Conservation (phyloP, 1,284 basidiomycete genomes). For the Phellinidium pouzarii region DNA sequence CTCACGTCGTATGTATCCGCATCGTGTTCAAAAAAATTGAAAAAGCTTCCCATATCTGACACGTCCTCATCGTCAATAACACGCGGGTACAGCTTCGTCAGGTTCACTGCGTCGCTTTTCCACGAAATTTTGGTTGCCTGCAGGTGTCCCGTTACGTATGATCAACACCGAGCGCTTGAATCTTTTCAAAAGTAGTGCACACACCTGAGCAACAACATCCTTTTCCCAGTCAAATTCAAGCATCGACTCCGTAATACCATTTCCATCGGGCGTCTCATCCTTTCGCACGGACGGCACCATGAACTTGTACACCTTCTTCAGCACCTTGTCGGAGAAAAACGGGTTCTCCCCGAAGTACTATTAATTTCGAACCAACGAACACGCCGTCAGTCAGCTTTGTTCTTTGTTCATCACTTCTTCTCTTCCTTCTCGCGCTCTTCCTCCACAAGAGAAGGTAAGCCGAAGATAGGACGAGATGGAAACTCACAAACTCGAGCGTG, state of each 20-base stretch:
- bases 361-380: slow-evolving; percentile 9
- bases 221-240: slow-evolving; percentile 73
- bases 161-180: not conserved
- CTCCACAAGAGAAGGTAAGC: not conserved
- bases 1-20: slow-evolving; percentile 63
- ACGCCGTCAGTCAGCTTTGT: not conserved
- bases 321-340: slow-evolving; percentile 63
- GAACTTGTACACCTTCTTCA: slow-evolving; percentile 77
- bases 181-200: slow-evolving; percentile 23
- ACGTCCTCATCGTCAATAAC: slow-evolving; percentile 51
- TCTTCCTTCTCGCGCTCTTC: too few species aligned
- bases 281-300: slow-evolving; percentile 45
- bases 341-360: slow-evolving; percentile 81
- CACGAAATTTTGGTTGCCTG: slow-evolving; percentile 68
- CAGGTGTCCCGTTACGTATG: not conserved
- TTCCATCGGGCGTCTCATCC: slow-evolving; percentile 53
- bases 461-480: slow-evolving; percentile 1
- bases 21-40: slow-evolving; percentile 75
- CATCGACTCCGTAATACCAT: slow-evolving; percentile 69
- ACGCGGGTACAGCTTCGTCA: slow-evolving; percentile 74
- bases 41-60: slow-evolving; percentile 75
- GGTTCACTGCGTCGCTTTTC: slow-evolving; percentile 72
- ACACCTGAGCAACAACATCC: slow-evolving; percentile 58
- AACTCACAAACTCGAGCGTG: slow-evolving; percentile 73
- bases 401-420: too few species aligned